Base-by-base conservation (phyloP, 2,329 filamentous ascomycete species). In the Trichoderma atroviride region DNA sequence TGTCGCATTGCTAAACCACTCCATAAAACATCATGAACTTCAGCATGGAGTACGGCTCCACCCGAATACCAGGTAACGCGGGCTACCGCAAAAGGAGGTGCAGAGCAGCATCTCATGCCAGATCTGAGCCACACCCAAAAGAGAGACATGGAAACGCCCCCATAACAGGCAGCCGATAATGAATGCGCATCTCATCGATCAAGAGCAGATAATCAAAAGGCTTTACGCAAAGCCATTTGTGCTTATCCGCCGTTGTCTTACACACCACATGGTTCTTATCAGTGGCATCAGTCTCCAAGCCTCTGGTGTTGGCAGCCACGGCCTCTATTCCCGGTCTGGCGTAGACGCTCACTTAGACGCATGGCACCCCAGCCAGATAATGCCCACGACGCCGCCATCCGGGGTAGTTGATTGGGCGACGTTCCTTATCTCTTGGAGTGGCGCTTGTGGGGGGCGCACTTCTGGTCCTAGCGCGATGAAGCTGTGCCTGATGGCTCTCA, bases 351-450 rank as follows among this genome's bases (percentile, higher is more conserved):
- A n/a, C n/a, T 43, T 56, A 50, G 43, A 33, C 60, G 68, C 68
- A 65, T 66, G 68, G 68, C 68, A 66, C 61, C 63, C 67, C 40
- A 50, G 61, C 27, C 33, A 65, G 71, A 72, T 69, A 63, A 31
- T 62, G 35, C 19, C 4, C 19, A 40, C 13, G 31, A n/a, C 57
- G 37, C 53, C 16, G 14, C 50, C 52, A 22, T 35, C 37, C 9
- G 24, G 37, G 11, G 55, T 13, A 9, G 59, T 33, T 76, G 66
- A 78, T 77, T 78, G 76, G 76, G 14, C 40, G 27, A 53, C 57
- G 67, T 58, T 66, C 61, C 76, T 77, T 77, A 77, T 77, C 76
- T 76, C 72, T 77, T 73, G 73, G 72, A 72, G 72, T 70, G 68
- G 69, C 72, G 67, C 62, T 56, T 53, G 68, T 69, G 68, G 55